Conservation (phyloP, 139 green algal genomes). For the Chlorella sp. region DNA sequence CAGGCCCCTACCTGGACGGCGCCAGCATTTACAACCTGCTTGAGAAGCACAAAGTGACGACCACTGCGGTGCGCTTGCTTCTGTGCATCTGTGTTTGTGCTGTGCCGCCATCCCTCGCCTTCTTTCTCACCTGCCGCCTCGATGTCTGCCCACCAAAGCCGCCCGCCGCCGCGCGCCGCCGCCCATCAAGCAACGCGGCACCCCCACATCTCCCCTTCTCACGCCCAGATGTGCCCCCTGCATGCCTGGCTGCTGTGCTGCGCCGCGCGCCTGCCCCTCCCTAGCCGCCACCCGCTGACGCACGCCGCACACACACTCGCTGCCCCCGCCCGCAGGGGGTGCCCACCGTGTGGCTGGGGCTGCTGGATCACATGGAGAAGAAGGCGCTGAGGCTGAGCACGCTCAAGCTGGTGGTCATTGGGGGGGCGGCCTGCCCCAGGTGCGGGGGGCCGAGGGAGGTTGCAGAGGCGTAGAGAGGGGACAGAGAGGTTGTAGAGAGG, state of each 20-base stretch:
- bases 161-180: too few species aligned
- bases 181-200: too few species aligned
- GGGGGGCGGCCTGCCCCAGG: constrained; percentile 70
- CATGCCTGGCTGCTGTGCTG: too few species aligned
- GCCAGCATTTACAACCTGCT: constrained; percentile 68
- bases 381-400: constrained; percentile 48
- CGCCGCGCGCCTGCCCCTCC: too few species aligned
- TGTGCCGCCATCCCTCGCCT: too few species aligned
- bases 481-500: too few species aligned
- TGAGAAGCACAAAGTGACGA: constrained; percentile 54
- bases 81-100: too few species aligned
- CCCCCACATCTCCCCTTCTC: background rate
- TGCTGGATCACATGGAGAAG: constrained; percentile 65
- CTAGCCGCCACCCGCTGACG: background rate
- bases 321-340: background rate
- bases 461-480: too few species aligned
- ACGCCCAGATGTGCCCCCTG: too few species aligned
- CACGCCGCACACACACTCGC: background rate
- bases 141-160: too few species aligned
- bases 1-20: constrained; percentile 73
- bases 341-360: constrained; percentile 78
- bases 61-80: constrained; percentile 49
- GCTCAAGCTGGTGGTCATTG: constrained; percentile 64
- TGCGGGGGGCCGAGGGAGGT: too few species aligned
- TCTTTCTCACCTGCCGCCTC: too few species aligned